A percentile compares a stretch with the other conserved stretches of the same genome.
phyloP scores from a whole-genome alignment of 1,284 basidiomycete species.

The Sutorius eximius region DNA sequence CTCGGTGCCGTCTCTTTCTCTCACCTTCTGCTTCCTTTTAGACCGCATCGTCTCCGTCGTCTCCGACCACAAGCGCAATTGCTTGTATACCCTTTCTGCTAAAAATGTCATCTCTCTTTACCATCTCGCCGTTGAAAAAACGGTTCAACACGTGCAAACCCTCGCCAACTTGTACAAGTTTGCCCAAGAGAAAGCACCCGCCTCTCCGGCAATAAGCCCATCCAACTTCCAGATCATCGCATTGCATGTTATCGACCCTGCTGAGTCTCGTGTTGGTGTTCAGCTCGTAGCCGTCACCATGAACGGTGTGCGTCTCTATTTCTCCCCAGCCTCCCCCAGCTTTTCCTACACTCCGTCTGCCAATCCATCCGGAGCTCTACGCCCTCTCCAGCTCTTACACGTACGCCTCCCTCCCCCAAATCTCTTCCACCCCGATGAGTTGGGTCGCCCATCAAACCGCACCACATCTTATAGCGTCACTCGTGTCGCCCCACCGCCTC shows the following conservation, averaged over 20 bases:
- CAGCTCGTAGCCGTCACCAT: slow-evolving; percentile 80
- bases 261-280: slow-evolving; percentile 63
- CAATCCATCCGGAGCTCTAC: slow-evolving; percentile 37
- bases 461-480: slow-evolving; percentile 47
- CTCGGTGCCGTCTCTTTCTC: not conserved
- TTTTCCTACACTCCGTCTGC: slow-evolving; percentile 32
- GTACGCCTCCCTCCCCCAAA: slow-evolving; percentile 78
- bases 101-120: slow-evolving; percentile 73
- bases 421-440: slow-evolving; percentile 73
- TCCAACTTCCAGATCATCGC: slow-evolving; percentile 65
- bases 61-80: slow-evolving; percentile 63
- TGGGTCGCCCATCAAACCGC: slow-evolving; percentile 49
- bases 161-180: slow-evolving; percentile 67
- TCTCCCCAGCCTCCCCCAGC: slow-evolving; percentile 55
- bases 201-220: slow-evolving; percentile 66
- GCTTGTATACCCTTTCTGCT: slow-evolving; percentile 73
- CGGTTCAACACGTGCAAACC: slow-evolving; percentile 66
- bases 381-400: slow-evolving; percentile 67
- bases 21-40: slow-evolving; percentile 31
- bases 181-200: slow-evolving; percentile 74
- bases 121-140: slow-evolving; percentile 58
- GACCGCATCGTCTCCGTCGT: slow-evolving; percentile 71
- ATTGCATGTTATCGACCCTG: slow-evolving; percentile 62
- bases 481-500: slow-evolving; percentile 41
- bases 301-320: slow-evolving; percentile 80